Conservation (phyloP, 805 yeast species). For the Metschnikowia matae region DNA sequence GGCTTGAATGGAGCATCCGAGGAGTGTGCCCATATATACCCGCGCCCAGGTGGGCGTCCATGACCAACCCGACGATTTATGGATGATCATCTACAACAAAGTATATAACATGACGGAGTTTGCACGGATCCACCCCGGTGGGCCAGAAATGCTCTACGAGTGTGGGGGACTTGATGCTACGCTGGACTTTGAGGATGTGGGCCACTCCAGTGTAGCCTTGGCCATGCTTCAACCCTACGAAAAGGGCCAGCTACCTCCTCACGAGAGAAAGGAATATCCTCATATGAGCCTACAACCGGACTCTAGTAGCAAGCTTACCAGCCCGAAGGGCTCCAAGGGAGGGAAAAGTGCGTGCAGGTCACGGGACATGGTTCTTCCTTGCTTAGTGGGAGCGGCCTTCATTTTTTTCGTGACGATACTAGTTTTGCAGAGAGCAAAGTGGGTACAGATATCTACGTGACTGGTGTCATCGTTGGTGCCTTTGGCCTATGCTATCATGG, state of each 20-base stretch:
- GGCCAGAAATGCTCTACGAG: constrained; percentile 65
- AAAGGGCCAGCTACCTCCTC: constrained; percentile 9
- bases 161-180: constrained; percentile 80
- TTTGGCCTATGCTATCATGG: not conserved
- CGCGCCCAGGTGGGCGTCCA: constrained; percentile 62
- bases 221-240: constrained; percentile 17
- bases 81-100: constrained; percentile 80
- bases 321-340: not conserved
- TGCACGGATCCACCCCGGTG: constrained; percentile 75
- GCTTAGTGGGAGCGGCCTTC: constrained; percentile 5
- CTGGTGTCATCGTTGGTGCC: not conserved
- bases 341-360: not conserved
- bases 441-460: constrained; percentile 13
- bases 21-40: not conserved
- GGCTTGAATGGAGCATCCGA: not conserved
- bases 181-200: constrained; percentile 51
- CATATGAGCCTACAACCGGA: not conserved
- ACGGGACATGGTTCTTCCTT: not conserved
- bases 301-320: not conserved
- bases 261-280: constrained; percentile 1
- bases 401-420: constrained; percentile 10
- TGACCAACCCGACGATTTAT: constrained; percentile 68
- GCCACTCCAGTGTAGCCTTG: constrained; percentile 17
- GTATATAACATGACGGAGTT: constrained; percentile 75
- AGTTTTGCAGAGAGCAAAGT: constrained; percentile 14